A percentile compares a stretch with the other conserved stretches of the same genome.
phyloP scores from a whole-genome alignment of 2,329 filamentous ascomycete species.

The Zymoseptoria tritici region DNA sequence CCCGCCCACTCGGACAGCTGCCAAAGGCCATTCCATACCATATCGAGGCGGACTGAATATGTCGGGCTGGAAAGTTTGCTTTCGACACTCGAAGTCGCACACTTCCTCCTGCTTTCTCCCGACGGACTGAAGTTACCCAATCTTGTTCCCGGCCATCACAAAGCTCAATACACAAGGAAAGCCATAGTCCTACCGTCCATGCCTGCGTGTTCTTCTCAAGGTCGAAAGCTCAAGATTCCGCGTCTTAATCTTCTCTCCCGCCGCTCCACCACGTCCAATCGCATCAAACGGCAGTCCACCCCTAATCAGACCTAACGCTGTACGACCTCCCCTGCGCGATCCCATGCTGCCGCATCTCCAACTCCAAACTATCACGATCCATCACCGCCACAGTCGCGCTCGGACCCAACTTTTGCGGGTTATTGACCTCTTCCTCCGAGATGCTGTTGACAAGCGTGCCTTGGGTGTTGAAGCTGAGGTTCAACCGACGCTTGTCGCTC shows the following conservation, averaged over 20 bases:
- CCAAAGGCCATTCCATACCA: no score
- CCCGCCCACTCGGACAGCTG: no score
- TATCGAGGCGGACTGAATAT: no score
- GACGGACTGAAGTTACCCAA: background rate
- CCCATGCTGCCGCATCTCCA: constrained; percentile 18
- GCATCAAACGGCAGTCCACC: constrained; percentile 1
- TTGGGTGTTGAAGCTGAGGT: constrained; percentile 6
- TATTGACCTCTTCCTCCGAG: constrained; percentile 6
- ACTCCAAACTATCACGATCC: constrained; percentile 14
- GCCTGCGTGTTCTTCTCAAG: constrained; percentile 5
- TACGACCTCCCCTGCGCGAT: constrained; percentile 21
- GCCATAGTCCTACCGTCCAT: constrained; percentile 1
- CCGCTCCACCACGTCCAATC: background rate
- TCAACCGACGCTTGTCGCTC: constrained; percentile 18
- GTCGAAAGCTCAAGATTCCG: background rate
- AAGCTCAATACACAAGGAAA: background rate
- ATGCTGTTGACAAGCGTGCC: constrained; percentile 18
- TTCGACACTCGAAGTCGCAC: background rate
- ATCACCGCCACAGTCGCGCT: background rate
- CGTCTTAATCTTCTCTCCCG: background rate
- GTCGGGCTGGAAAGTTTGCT: background rate
- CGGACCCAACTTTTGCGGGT: constrained; percentile 11
- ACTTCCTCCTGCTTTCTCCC: background rate
- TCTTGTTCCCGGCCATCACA: background rate
- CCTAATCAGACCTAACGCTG: constrained; percentile 17